Percentiles rank a stretch among this genome's conserved stretches.
These are phyloP conservation scores for Plasmopara muralis DNA, from an alignment of 352 stramenopile species.

Conservation along the genomic window DNA sequence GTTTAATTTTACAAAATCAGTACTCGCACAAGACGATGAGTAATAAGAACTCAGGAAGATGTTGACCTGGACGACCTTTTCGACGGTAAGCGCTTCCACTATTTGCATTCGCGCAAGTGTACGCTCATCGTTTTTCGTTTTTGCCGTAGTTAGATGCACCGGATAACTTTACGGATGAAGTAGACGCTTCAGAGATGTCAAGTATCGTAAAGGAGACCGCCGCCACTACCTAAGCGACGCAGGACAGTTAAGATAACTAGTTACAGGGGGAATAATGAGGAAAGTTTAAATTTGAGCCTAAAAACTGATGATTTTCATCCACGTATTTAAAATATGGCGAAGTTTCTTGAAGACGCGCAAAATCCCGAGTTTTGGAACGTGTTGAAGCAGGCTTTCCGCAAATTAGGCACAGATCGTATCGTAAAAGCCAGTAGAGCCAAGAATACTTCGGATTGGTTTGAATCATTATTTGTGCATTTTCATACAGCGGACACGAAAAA, in stretches of 20 bases:
- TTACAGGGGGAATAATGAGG: constrained; percentile 45
- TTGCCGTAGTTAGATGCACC: constrained; percentile 46
- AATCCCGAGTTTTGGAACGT: constrained; percentile 84
- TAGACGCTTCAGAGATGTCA: constrained; percentile 36
- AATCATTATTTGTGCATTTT: too few relatives aligned
- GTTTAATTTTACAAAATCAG: neutral
- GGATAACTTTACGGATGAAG: constrained; percentile 76
- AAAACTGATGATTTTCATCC: constrained; percentile 7
- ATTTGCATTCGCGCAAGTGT: neutral
- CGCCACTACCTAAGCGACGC: constrained; percentile 36
- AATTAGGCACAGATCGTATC: constrained; percentile 60
- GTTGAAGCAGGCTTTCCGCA: constrained; percentile 81
- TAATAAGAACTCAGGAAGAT: constrained; percentile 31
- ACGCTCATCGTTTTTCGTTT: neutral
- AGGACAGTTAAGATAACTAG: constrained; percentile 50
- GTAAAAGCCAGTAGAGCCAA: neutral
- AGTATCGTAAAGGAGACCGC: constrained; percentile 39
- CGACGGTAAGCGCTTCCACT: constrained; percentile 33
- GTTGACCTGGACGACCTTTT: constrained; percentile 78
- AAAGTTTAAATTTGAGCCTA: neutral
- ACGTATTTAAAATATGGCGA: constrained; percentile 61
- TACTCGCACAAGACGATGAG: constrained; percentile 5
- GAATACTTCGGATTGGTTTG: too few relatives aligned
- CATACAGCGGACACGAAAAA: constrained; percentile 43
- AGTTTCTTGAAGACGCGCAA: constrained; percentile 81